Conservation (phyloP, 306 rosid genomes). For the Aeschynomene evenia region DNA sequence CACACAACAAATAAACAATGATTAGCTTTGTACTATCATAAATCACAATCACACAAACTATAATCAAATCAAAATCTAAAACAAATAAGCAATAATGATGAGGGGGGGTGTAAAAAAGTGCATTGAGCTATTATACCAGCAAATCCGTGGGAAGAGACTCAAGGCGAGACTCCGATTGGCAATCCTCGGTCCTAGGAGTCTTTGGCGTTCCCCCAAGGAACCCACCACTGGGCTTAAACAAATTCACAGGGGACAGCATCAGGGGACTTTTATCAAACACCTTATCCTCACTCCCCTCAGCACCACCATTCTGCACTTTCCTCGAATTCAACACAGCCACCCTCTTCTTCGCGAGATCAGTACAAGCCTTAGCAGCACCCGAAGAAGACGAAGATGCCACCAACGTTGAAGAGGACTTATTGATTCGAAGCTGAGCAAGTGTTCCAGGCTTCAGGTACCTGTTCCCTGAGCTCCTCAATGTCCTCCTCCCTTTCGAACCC, state of each 20-base stretch:
- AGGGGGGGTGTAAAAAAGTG: not conserved
- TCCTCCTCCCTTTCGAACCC: constrained; percentile 49
- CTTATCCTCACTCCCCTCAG: constrained; percentile 35
- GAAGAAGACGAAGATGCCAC: constrained; percentile 34
- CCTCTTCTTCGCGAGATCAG: constrained; percentile 65
- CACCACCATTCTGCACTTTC: constrained; percentile 24
- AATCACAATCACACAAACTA: no score
- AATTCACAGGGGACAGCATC: constrained; percentile 77
- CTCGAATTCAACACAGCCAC: constrained; percentile 48
- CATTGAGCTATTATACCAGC: constrained; percentile 55
- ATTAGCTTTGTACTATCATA: no score
- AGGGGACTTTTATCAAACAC: constrained; percentile 59
- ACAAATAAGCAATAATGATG: not conserved
- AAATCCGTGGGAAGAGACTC: constrained; percentile 88
- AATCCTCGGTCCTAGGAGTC: constrained; percentile 62
- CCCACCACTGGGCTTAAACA: constrained; percentile 44
- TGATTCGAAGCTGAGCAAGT: constrained; percentile 77
- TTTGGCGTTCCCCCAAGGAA: constrained; percentile 54
- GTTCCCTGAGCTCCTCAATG: constrained; percentile 45
- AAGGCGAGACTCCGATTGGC: constrained; percentile 60
- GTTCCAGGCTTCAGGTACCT: constrained; percentile 82
- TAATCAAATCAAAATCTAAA: not conserved
- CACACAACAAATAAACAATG: no score
- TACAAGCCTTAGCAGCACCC: constrained; percentile 46
- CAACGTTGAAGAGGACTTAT: constrained; percentile 30